A percentile compares a stretch with the other conserved stretches of the same genome.
These are phyloP conservation scores for Pyracantha coccinea DNA, from an alignment of 331 rosid genomes.

Conservation along the genomic window DNA sequence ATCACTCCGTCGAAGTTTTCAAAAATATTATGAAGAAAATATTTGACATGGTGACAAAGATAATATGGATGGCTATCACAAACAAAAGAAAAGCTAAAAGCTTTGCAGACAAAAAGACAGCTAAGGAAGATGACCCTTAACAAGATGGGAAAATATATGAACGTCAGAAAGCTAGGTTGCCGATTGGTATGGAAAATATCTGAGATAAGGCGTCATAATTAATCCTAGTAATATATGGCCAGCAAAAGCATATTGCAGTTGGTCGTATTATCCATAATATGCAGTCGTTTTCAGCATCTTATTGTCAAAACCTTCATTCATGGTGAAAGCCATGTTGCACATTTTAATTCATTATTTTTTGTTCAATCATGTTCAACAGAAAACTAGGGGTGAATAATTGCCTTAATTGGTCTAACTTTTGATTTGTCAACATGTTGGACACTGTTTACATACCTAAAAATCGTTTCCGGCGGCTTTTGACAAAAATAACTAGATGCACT, in stretches of 20 bases:
- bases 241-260: background rate
- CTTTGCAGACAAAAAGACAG: conserved; percentile 1
- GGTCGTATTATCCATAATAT: background rate
- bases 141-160: background rate
- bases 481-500: too few species aligned
- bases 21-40: background rate
- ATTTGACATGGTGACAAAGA: background rate
- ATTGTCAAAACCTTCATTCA: background rate
- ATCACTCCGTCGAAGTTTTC: background rate
- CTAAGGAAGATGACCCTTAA: background rate
- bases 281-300: background rate
- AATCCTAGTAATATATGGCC: background rate
- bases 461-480: too few species aligned
- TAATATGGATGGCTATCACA: background rate
- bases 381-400: too few species aligned
- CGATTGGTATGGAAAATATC: conserved; percentile 5
- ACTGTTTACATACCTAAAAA: too few species aligned
- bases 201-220: background rate
- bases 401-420: too few species aligned
- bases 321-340: background rate
- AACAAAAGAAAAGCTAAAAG: background rate
- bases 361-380: background rate
- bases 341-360: background rate
- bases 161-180: background rate
- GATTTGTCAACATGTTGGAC: too few species aligned